phyloP scores from a whole-genome alignment of 2,329 filamentous ascomycete genomes.

The Thelonectria discophora region DNA sequence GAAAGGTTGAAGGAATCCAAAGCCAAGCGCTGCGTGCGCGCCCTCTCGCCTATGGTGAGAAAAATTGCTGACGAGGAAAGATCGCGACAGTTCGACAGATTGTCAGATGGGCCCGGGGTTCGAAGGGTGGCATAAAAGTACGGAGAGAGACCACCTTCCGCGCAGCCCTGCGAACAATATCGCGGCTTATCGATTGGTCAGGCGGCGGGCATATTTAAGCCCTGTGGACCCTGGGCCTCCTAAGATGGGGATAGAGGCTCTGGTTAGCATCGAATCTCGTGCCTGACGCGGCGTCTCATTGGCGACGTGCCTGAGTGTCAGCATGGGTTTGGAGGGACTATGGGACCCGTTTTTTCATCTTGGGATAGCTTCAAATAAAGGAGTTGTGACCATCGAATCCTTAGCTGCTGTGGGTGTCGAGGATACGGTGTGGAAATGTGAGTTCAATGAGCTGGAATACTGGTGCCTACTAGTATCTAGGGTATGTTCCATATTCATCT shows the following conservation, averaged over 20 bases:
- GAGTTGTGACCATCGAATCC: neutral
- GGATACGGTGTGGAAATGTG: neutral
- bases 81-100: slow-evolving; percentile 33
- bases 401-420: neutral
- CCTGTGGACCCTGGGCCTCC: too few relatives aligned
- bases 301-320: slow-evolving; percentile 15
- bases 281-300: slow-evolving; percentile 12
- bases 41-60: slow-evolving; percentile 37
- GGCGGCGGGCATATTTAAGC: slow-evolving; percentile 29
- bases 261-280: neutral
- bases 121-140: slow-evolving; percentile 19
- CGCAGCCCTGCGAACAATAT: slow-evolving; percentile 36
- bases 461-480: too few relatives aligned
- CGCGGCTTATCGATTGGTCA: slow-evolving; percentile 37
- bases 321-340: slow-evolving; percentile 11
- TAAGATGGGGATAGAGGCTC: slow-evolving; percentile 13
- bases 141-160: slow-evolving; percentile 19
- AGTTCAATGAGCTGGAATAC: neutral
- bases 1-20: slow-evolving; percentile 19
- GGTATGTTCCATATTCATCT: too few relatives aligned
- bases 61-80: slow-evolving; percentile 29
- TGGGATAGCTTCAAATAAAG: slow-evolving; percentile 2
- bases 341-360: slow-evolving; percentile 13
- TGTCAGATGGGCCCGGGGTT: slow-evolving; percentile 33
- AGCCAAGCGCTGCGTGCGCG: slow-evolving; percentile 36